Base-by-base conservation (phyloP, 768 basidiomycete genomes). In the Pleurotus citrinopileatus region DNA sequence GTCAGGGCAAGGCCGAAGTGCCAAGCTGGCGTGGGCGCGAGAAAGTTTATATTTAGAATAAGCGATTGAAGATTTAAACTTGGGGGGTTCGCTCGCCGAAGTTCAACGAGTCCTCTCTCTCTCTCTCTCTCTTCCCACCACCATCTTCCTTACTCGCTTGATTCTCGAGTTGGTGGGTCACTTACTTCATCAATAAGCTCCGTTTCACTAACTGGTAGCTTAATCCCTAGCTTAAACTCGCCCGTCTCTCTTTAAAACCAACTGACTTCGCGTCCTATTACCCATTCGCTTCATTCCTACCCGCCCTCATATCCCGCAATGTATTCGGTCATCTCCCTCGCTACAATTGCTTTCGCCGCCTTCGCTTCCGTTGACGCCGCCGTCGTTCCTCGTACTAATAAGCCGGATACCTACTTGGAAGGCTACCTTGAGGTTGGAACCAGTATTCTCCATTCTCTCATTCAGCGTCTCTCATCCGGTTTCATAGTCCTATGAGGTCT, bases 401-500 rank as follows among this genome's bases (percentile, higher is more conserved):
- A 67, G 22, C 82, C 80, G 4, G 32, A 66, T 3, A 74, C 73
- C 19, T 87, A 79, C 72, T 60, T 66, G 19, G 71, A 71, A 4
- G 64, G 60, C 42, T 61, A 71, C 59, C 77, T 88, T 4, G 86
- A 79, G 70, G 69, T 75, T n/a, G n/a, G 44, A 53, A 32, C 32
- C 42, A 10, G 19, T 26, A 19, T 25, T 27, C 55, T 44, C 45
- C 37, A 36, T 56, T 42, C 29, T 46, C 38, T 52, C 26, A 53
- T 46, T 22, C 47, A 47, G 46, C 29, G 32, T n/a, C 13, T 29
- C 13, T 47, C 15, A 32, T 19, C 54, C n/a, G n/a, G n/a, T 46
- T 23, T 10, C 46, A 22, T 53, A 86, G 83, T 43, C 65, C 15
- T 88, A 88, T 62, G 59, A 68, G 36, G 59, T 50, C 13, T 87